Base-by-base conservation (phyloP, 208 protist genomes). In the Trypanosoma congolense region DNA sequence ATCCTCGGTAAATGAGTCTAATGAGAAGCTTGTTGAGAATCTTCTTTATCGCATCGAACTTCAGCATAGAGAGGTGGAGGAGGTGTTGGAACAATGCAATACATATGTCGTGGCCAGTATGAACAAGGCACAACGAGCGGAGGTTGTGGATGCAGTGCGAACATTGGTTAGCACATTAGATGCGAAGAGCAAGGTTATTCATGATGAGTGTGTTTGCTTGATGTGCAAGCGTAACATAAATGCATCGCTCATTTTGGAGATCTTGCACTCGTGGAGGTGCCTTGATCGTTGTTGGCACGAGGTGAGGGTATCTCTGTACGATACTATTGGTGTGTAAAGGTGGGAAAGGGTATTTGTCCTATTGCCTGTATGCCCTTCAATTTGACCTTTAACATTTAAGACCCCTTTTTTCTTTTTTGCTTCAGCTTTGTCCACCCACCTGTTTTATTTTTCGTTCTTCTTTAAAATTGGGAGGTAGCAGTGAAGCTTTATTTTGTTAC, bases 211-310 rank as follows among this genome's bases (percentile, higher is more conserved):
- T 8, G 53, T 50, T 26, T 4, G 18, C 8, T 38, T 52, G 33
- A 19, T 52, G 1, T 28, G 56, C 28, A 3, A 31, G 25, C 14
- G 2, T 26, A 29, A 33, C 19, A n/a, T 21, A 49, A 19, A 21
- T 18, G 14, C 60, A 29, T n/a, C 6, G 14, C 42, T 36, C 3
- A 24, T 65, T 0, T 14, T 65, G 30, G 9, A 58, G 2, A 25
- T 58, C 19, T 21, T 65, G 10, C n/a, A 51, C 21, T 33, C 18
- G 10, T 65, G 60, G 60, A 33, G 51, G 25, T 24, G 18, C 14
- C 48, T 65, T 45, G 51, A 65, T 16, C 38, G 35, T 1, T 29
- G 43, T 38, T 58, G 60, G 50, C 47, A 65, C 24, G 60, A 65
- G 2, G 29, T 58, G 35, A 56, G 54, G 22, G 26, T 56, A 28